Evolutionary conservation across 164 flowering plant species (phyloP), one percentile per base, ranked within the genome.

Genomic region (Umbellularia californica): DNA sequence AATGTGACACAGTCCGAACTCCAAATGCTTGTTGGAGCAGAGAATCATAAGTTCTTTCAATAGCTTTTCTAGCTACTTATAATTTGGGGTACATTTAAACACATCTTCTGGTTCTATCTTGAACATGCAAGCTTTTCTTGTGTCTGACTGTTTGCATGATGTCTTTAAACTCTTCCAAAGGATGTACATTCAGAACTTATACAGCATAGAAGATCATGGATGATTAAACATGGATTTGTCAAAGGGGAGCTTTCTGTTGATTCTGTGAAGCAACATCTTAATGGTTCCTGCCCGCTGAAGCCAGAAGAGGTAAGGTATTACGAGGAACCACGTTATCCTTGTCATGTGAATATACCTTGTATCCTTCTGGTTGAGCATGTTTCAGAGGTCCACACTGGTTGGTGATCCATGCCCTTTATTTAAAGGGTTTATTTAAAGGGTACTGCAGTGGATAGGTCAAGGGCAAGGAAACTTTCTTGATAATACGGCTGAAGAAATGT

Each of bases 131-230:
- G 71, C 72, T 79, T 77, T 66, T 60, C 70, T 73, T 19, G 63
- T 58, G 11, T 75, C 74, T 83, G 47, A 76, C 69, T 35, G 5
- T 72, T 33, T 68, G 28, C 28, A 6, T 52, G 78, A 1, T 76
- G 35, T 75, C 19, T 70, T 70, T 62, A 70, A 71, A 78, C 68
- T 75, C 64, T 77, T 76, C 50, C 24, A 10, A 79, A 95, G 97
- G 99, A 95, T 82, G 97, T 95, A 24, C 99, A 91, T 80, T 84
- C 91, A 47, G 97, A 95, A 79, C 94, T 95, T 70, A 95, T 93
- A 77, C 98, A 92, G 78, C 96, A 95, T 76, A 91, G 84, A 81
- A 81, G 99, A 77, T 73, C 83, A 41, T 93, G 97, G 98, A 91
- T 95, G 98, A 82, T 84, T 72, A 95, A 89, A 83, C 94, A 89